Evolutionary conservation across 345 rosid species (phyloP).

Genomic region (Adansonia digitata): DNA sequence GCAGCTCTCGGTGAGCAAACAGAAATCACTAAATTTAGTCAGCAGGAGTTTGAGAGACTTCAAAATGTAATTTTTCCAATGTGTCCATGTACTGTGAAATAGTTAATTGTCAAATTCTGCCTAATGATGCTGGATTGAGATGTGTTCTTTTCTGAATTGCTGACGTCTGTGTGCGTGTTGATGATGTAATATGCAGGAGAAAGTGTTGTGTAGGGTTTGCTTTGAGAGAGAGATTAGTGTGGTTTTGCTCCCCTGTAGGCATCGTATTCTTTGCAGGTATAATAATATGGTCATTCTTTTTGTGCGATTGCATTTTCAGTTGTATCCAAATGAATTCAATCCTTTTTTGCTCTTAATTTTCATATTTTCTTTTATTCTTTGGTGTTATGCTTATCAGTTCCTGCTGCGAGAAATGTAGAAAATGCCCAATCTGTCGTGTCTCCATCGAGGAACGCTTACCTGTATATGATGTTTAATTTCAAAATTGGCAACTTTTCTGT

Average conservation of each 20-base stretch:
- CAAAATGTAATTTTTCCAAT: constrained; percentile 50
- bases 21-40: constrained; percentile 60
- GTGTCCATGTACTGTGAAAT: neutral
- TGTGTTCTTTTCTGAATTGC: neutral
- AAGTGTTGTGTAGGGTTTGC: constrained; percentile 80
- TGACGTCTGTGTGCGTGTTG: neutral
- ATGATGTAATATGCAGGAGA: constrained; percentile 43
- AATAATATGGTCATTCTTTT: neutral
- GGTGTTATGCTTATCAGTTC: constrained; percentile 36
- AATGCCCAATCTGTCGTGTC: constrained; percentile 79
- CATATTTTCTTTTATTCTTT: neutral
- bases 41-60: constrained; percentile 79
- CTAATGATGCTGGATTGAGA: neutral
- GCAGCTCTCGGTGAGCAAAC: constrained; percentile 69
- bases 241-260: constrained; percentile 84
- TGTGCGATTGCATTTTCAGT: neutral
- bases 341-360: neutral
- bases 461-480: constrained; percentile 57
- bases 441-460: constrained; percentile 61
- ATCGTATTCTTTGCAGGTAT: constrained; percentile 83
- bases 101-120: neutral
- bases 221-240: constrained; percentile 74
- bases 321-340: neutral
- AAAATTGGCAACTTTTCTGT: neutral
- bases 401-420: constrained; percentile 81